A percentile compares a stretch with the other conserved stretches of the same genome.
These are phyloP conservation scores for Alternaria ethzedia DNA, from an alignment of 2,329 filamentous ascomycete genomes.

Conservation along the genomic window DNA sequence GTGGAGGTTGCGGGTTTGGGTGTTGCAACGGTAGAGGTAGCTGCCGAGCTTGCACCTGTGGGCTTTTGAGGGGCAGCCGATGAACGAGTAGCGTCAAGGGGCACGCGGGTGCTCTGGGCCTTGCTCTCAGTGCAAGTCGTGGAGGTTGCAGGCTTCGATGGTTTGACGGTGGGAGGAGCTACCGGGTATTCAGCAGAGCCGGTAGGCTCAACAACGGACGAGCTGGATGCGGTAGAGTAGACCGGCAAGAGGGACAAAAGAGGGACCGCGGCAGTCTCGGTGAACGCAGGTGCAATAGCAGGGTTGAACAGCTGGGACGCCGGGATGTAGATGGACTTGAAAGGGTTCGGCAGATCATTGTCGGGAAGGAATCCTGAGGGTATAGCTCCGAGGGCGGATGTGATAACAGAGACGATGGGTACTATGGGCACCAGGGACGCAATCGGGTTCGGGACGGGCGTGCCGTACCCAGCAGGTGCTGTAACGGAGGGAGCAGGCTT, in stretches of 20 bases:
- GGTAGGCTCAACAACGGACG: constrained; percentile 12
- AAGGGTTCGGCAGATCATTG: constrained; percentile 20
- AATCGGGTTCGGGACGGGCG: background rate
- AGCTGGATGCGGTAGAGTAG: constrained; percentile 21
- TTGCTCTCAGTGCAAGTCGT: background rate
- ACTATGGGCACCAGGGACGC: constrained; percentile 2
- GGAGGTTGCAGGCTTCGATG: background rate
- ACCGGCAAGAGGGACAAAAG: constrained; percentile 16
- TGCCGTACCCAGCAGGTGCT: background rate
- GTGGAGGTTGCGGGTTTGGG: background rate
- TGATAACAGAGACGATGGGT: constrained; percentile 22
- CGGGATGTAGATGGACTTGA: constrained; percentile 18
- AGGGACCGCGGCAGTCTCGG: background rate
- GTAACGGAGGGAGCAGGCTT: constrained; percentile 53
- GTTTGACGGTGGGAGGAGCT: constrained; percentile 5
- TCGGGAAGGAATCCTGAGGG: constrained; percentile 10
- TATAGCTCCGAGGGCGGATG: constrained; percentile 4
- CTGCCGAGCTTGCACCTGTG: constrained; percentile 6
- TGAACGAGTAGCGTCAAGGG: constrained; percentile 7
- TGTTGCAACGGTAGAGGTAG: constrained; percentile 1
- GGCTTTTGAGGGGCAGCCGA: background rate
- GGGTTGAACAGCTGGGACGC: constrained; percentile 23
- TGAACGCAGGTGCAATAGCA: constrained; percentile 26
- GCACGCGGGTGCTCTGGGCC: background rate
- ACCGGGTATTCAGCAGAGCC: background rate